phyloP scores from a whole-genome alignment of 2,329 filamentous ascomycete genomes.

The Trichoderma endophyticum region DNA sequence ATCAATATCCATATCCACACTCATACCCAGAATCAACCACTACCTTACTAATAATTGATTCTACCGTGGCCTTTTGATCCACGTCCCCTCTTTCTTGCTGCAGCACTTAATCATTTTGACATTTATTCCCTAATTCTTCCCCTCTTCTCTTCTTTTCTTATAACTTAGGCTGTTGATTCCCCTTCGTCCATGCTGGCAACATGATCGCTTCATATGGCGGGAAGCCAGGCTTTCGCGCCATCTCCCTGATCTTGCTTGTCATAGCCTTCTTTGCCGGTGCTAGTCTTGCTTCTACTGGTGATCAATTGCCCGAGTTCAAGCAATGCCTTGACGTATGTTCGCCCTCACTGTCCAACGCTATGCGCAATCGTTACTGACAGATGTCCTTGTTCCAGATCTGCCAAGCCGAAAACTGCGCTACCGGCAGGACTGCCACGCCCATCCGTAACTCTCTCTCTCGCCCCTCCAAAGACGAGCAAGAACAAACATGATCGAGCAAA shows the following conservation, averaged over 20 bases:
- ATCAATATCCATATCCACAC: neutral
- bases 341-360: neutral
- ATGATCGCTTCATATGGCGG: constrained; percentile 33
- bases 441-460: constrained; percentile 54
- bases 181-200: constrained; percentile 28
- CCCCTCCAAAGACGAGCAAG: neutral
- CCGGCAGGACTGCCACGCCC: constrained; percentile 53
- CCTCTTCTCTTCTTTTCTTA: neutral
- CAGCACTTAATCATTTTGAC: neutral
- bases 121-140: neutral
- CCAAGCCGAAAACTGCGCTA: constrained; percentile 72
- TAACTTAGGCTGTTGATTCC: neutral
- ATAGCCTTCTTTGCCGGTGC: constrained; percentile 40
- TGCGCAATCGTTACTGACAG: constrained; percentile 19
- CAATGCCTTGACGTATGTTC: constrained; percentile 72
- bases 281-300: constrained; percentile 73
- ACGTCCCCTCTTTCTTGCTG: constrained; percentile 12
- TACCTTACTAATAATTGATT: neutral
- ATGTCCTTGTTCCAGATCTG: constrained; percentile 62
- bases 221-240: constrained; percentile 32
- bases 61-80: constrained; percentile 13
- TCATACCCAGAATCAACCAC: neutral
- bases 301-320: constrained; percentile 81
- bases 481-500: neutral
- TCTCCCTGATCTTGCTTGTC: constrained; percentile 34